Percentiles rank a stretch among this genome's conserved stretches.
Evolutionary conservation across 148 eudicot species (phyloP).

Genomic region (Cornus controversa): DNA sequence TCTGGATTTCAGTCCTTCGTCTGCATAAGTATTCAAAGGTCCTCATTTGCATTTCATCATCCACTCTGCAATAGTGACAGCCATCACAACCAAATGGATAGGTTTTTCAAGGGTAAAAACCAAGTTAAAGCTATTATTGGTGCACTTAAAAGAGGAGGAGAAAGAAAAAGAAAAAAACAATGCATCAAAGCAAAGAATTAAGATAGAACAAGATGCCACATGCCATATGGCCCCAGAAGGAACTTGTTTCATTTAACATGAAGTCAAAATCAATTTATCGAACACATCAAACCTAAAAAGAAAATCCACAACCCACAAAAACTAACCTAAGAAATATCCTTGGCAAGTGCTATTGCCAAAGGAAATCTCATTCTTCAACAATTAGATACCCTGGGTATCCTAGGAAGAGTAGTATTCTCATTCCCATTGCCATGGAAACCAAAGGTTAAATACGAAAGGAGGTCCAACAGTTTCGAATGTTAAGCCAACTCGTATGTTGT

Average conservation of each 20-base stretch:
- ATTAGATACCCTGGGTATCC: too few species aligned
- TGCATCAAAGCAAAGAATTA: background rate
- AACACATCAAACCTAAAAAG: too few species aligned
- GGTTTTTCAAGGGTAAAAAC: background rate
- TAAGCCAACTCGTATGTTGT: too few species aligned
- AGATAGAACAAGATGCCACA: background rate
- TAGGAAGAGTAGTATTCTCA: too few species aligned
- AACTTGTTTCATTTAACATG: background rate
- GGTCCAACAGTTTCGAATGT: too few species aligned
- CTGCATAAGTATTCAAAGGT: constrained; percentile 25
- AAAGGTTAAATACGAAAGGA: too few species aligned
- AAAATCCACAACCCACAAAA: too few species aligned
- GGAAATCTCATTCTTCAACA: too few species aligned
- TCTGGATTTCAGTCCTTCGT: constrained; percentile 16
- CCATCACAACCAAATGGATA: background rate
- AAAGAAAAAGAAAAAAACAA: too few species aligned
- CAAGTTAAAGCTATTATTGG: background rate
- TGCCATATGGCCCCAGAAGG: background rate
- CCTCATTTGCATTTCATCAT: constrained; percentile 29
- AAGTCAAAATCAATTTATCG: constrained; percentile 33
- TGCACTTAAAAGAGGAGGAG: background rate
- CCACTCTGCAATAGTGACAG: constrained; percentile 20
- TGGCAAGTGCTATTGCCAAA: too few species aligned
- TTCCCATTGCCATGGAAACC: too few species aligned
- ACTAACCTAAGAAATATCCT: too few species aligned